These are phyloP conservation scores for Cystobasidium onofrii DNA, from an alignment of 768 basidiomycete species.

Conservation along the genomic window DNA sequence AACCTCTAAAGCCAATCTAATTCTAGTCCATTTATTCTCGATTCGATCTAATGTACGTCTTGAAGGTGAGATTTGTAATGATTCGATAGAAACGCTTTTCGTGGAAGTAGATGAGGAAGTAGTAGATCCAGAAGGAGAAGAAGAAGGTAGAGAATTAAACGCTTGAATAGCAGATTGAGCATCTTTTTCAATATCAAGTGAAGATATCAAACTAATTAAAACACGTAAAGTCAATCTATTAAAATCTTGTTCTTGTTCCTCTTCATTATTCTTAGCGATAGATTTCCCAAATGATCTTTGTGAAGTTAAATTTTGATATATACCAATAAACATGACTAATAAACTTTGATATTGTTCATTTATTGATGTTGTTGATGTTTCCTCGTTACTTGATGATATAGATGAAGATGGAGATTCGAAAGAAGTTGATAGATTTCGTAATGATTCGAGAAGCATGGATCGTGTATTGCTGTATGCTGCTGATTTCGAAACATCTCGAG, in stretches of 20 bases:
- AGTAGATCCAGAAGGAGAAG: not conserved
- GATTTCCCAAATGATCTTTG: not conserved
- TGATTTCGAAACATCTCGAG: constrained; percentile 13
- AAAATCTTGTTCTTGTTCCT: constrained; percentile 3
- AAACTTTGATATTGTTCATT: not conserved
- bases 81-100: not conserved
- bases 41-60: not conserved
- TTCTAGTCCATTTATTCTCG: constrained; percentile 22
- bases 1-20: constrained; percentile 17
- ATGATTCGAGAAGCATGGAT: constrained; percentile 1
- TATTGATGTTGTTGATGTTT: too few relatives aligned
- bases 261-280: not conserved
- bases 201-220: not conserved
- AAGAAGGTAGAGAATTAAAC: not conserved
- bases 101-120: not conserved
- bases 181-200: not conserved
- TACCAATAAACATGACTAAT: constrained; percentile 15
- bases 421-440: constrained; percentile 5
- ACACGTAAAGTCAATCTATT: not conserved
- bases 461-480: constrained; percentile 23
- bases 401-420: not conserved
- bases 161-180: constrained; percentile 3
- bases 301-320: constrained; percentile 13
- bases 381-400: not conserved
- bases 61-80: not conserved